Evolutionary conservation across 2,329 filamentous ascomycete genomes (phyloP).

Genomic region (Cercospora sp.): DNA sequence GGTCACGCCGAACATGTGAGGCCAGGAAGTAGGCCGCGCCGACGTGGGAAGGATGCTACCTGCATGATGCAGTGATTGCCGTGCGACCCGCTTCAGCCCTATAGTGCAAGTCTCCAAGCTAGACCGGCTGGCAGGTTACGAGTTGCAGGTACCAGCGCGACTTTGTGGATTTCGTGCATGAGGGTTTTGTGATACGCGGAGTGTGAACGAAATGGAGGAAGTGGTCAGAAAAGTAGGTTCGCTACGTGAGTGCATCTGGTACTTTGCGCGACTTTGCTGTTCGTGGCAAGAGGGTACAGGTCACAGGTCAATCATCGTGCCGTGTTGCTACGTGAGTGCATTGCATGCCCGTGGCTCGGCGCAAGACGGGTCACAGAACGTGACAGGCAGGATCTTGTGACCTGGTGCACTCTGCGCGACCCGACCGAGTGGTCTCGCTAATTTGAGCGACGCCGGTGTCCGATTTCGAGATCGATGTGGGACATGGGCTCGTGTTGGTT

Average conservation of each 20-base stretch:
- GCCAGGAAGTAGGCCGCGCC: constrained; percentile 7
- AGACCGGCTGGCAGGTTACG: not conserved
- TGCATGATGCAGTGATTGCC: not conserved
- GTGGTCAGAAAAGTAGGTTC: not conserved
- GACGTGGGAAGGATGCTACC: not conserved
- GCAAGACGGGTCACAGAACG: not conserved
- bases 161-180: not conserved
- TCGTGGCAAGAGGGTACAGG: not conserved
- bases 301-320: not conserved
- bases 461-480: not conserved
- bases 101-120: not conserved
- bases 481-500: not conserved
- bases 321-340: not conserved
- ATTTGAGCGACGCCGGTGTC: not conserved
- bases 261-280: not conserved
- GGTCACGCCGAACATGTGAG: constrained; percentile 10
- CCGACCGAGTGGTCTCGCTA: not conserved
- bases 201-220: not conserved
- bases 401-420: not conserved
- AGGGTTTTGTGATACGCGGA: not conserved
- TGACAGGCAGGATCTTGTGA: not conserved
- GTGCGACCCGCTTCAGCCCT: constrained; percentile 7
- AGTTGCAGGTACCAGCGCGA: not conserved
- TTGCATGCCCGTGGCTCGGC: not conserved
- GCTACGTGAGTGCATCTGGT: not conserved